Conservation (phyloP, 2,329 filamentous ascomycete species). For the Ascomycota sp. region DNA sequence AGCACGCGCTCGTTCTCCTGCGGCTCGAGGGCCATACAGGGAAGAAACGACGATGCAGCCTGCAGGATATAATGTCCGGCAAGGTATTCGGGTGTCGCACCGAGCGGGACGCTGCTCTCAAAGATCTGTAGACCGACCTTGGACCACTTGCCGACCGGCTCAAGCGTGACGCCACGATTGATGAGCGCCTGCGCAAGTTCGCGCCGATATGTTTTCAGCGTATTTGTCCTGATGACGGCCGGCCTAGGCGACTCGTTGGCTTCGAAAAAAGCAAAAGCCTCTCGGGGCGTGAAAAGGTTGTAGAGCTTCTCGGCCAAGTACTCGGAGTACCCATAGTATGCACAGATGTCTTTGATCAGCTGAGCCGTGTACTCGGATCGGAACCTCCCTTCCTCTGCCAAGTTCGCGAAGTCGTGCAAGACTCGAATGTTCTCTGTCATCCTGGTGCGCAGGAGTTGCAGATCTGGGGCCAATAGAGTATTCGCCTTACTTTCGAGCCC, state of each 20-base stretch:
- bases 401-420: conserved; percentile 67
- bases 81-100: conserved; percentile 92
- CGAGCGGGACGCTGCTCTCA: conserved; percentile 65
- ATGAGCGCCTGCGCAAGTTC: conserved; percentile 86
- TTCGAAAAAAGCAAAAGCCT: conserved; percentile 97
- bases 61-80: conserved; percentile 96
- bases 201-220: conserved; percentile 52
- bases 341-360: conserved; percentile 77
- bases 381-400: conserved; percentile 61
- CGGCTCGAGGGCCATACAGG: conserved; percentile 90
- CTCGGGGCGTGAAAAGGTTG: conserved; percentile 74
- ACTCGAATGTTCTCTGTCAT: conserved; percentile 90
- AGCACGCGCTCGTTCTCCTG: conserved; percentile 83
- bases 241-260: conserved; percentile 90
- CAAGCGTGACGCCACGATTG: conserved; percentile 86
- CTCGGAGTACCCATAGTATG: conserved; percentile 89
- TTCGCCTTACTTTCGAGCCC: conserved; percentile 36
- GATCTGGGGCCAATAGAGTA: conserved; percentile 59
- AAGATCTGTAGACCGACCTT: conserved; percentile 96
- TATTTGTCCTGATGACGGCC: conserved; percentile 93
- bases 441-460: conserved; percentile 70
- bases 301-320: conserved; percentile 94
- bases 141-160: conserved; percentile 95
- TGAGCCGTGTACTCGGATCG: conserved; percentile 75
- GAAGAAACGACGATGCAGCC: conserved; percentile 87